These are phyloP conservation scores for Coelastrella sp. DNA, from an alignment of 139 green algal species.

Conservation along the genomic window DNA sequence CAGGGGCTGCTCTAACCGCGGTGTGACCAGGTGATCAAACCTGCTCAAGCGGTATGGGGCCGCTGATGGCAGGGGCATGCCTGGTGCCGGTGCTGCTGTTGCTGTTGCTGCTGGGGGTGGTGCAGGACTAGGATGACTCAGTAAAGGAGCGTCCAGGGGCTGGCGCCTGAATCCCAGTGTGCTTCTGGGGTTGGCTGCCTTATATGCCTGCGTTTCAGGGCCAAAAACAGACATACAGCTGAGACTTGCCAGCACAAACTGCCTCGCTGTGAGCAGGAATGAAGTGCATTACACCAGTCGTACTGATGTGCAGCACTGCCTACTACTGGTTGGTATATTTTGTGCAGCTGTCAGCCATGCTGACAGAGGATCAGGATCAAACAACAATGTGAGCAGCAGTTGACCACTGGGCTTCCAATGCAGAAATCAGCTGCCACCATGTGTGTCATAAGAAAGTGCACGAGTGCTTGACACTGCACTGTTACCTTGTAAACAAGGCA, in stretches of 20 bases:
- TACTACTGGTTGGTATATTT: too few relatives aligned
- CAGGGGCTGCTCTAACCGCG: not conserved
- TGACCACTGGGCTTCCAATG: not conserved
- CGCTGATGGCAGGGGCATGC: slow-evolving; percentile 19
- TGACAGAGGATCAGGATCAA: not conserved
- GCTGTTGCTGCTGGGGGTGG: slow-evolving; percentile 9
- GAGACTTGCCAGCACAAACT: not conserved
- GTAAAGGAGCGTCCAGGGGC: slow-evolving; percentile 47
- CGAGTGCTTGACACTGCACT: not conserved
- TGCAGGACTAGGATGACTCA: slow-evolving; percentile 39
- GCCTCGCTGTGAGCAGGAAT: too few relatives aligned
- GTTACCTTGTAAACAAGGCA: slow-evolving; percentile 76
- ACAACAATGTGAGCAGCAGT: not conserved
- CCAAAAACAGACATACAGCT: not conserved
- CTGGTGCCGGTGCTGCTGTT: not conserved
- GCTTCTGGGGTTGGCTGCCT: not conserved
- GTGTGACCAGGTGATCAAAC: slow-evolving; percentile 55
- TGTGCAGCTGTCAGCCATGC: too few relatives aligned
- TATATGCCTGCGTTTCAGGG: slow-evolving; percentile 48
- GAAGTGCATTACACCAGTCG: too few relatives aligned
- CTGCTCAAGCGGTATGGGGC: slow-evolving; percentile 47
- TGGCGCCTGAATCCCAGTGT: slow-evolving; percentile 59
- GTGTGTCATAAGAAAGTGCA: not conserved
- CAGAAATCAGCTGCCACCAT: not conserved
- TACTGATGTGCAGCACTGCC: too few relatives aligned